These are phyloP conservation scores for Backusella australiensis DNA, from an alignment of 192 early-diverging fungal genomes.

Conservation along the genomic window DNA sequence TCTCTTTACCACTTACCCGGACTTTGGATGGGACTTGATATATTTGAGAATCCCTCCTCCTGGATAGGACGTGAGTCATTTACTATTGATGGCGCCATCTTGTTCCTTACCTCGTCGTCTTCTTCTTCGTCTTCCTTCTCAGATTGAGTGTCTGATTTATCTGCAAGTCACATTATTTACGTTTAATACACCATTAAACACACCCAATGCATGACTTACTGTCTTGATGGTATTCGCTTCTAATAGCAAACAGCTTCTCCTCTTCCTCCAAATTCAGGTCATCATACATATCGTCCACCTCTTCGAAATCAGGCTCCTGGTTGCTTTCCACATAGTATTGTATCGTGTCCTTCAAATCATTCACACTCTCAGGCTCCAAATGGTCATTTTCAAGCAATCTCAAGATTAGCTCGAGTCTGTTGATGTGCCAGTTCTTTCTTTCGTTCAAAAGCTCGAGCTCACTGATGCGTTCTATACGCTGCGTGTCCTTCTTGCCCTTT, in stretches of 20 bases:
- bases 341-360: conserved; percentile 83
- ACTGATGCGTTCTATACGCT: conserved; percentile 69
- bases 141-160: conserved; percentile 4
- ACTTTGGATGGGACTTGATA: neutral
- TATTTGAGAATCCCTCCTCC: neutral
- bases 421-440: conserved; percentile 90
- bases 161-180: neutral
- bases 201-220: neutral
- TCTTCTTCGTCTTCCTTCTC: conserved; percentile 2
- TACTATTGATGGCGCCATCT: neutral
- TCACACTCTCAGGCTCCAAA: conserved; percentile 78
- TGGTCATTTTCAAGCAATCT: conserved; percentile 93
- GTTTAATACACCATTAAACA: neutral
- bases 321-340: conserved; percentile 91
- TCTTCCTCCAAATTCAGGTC: conserved; percentile 90
- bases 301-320: conserved; percentile 84
- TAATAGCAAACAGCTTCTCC: conserved; percentile 77
- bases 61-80: neutral
- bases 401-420: conserved; percentile 86
- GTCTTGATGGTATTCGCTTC: conserved; percentile 63
- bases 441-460: conserved; percentile 76
- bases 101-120: neutral
- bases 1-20: neutral
- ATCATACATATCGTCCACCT: conserved; percentile 93
- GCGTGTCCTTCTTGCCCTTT: conserved; percentile 64